Conservation (phyloP, 2,329 filamentous ascomycete species). For the Colletotrichum destructivum region DNA sequence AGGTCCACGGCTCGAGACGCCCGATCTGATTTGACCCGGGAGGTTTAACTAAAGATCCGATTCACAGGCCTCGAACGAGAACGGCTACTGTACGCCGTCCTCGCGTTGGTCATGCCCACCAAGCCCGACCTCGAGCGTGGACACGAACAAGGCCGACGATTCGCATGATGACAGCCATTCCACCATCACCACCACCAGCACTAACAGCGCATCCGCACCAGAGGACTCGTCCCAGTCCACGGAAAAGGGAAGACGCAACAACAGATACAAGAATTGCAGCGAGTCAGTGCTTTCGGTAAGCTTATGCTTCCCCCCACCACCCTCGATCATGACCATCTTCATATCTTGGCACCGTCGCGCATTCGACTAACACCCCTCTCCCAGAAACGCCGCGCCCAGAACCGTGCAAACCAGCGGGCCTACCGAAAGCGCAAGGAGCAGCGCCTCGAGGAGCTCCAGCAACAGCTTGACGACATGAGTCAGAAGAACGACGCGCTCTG, state of each 20-base stretch:
- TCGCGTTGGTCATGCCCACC: constrained; percentile 37
- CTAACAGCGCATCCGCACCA: not conserved
- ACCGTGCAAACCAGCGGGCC: constrained; percentile 41
- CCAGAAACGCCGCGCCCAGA: constrained; percentile 37
- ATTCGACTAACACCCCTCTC: constrained; percentile 14
- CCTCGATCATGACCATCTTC: too few species aligned
- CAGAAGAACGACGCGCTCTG: constrained; percentile 41
- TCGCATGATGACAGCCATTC: constrained; percentile 34
- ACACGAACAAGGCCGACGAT: constrained; percentile 32
- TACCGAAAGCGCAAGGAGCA: constrained; percentile 40
- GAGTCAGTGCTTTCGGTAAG: constrained; percentile 40
- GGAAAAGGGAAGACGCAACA: constrained; percentile 35
- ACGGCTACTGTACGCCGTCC: constrained; percentile 34
- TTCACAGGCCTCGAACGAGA: constrained; percentile 26
- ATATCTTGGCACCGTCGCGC: not conserved
- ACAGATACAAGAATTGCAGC: constrained; percentile 43
- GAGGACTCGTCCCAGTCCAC: constrained; percentile 13
- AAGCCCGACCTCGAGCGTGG: constrained; percentile 38
- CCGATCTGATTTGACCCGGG: too few species aligned
- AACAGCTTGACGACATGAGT: constrained; percentile 35
- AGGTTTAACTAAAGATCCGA: not conserved
- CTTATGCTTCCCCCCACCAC: not conserved
- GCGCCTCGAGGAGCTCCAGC: constrained; percentile 39
- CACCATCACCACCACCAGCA: not conserved
- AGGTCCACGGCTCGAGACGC: not conserved